Evolutionary conservation across 1,284 basidiomycete species (phyloP).

Genomic region (Trichosporon faecale): DNA sequence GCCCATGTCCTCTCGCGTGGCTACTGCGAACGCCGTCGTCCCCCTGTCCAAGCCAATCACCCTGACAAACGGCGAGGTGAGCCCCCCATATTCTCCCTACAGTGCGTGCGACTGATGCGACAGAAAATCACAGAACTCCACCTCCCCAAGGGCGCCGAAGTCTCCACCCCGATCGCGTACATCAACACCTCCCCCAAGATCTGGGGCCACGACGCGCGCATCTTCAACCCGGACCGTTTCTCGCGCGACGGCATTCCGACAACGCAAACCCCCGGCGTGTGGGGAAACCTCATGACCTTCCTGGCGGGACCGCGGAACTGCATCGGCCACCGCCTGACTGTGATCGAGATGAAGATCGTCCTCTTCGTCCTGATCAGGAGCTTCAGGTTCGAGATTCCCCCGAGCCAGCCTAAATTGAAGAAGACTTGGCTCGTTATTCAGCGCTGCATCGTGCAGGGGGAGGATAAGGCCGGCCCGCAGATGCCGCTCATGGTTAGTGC

Average conservation of each 20-base stretch:
- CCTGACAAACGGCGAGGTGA: conserved; percentile 49
- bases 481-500: conserved; percentile 39
- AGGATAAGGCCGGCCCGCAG: conserved; percentile 47
- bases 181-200: conserved; percentile 6
- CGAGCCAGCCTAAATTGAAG: conserved; percentile 27
- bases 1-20: conserved; percentile 62
- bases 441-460: conserved; percentile 43
- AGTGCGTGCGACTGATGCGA: conserved; percentile 19
- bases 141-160: conserved; percentile 60
- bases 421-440: conserved; percentile 38
- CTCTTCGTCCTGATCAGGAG: conserved; percentile 60
- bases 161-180: conserved; percentile 56
- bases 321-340: neutral
- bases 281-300: conserved; percentile 8
- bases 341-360: conserved; percentile 32
- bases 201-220: neutral
- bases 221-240: conserved; percentile 9
- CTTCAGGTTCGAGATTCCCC: conserved; percentile 59
- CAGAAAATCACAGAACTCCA: conserved; percentile 50
- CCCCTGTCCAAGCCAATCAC: conserved; percentile 57
- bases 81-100: too few relatives aligned
- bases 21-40: conserved; percentile 60
- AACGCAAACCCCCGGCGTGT: conserved; percentile 52
- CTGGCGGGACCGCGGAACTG: conserved; percentile 1
- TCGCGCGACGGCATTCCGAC: neutral